Conservation (phyloP, 2,329 filamentous ascomycete genomes). For the Tympanopsis confertula region DNA sequence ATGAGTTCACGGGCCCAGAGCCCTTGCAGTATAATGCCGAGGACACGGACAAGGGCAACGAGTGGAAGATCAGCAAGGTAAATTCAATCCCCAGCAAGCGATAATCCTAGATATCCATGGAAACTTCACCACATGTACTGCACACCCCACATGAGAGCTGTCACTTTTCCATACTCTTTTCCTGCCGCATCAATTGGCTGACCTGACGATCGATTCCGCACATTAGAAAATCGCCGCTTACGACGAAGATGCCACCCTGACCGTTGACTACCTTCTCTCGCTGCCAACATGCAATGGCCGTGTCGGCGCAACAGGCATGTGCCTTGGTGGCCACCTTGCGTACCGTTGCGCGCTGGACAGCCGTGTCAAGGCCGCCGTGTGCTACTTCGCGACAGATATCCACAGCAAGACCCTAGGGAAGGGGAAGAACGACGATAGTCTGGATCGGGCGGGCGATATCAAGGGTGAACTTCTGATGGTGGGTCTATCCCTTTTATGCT, state of each 20-base stretch:
- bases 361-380: constrained; percentile 64
- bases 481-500: not conserved
- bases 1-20: constrained; percentile 82
- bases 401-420: constrained; percentile 68
- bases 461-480: constrained; percentile 67
- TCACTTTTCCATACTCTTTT: not conserved
- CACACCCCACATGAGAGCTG: too few relatives aligned
- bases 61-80: constrained; percentile 73
- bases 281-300: constrained; percentile 71
- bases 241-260: constrained; percentile 63
- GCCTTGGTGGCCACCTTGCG: constrained; percentile 78
- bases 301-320: constrained; percentile 79
- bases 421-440: constrained; percentile 32
- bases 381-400: constrained; percentile 89
- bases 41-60: constrained; percentile 79
- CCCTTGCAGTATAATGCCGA: constrained; percentile 74
- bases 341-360: constrained; percentile 57
- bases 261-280: constrained; percentile 59
- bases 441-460: constrained; percentile 49
- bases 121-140: too few relatives aligned
- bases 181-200: not conserved
- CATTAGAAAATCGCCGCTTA: constrained; percentile 68
- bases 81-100: constrained; percentile 2
- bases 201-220: constrained; percentile 1
- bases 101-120: not conserved